Percentiles rank a stretch among this genome's conserved stretches.
phyloP scores from a whole-genome alignment of 768 basidiomycete genomes.

The Boletus subcaerulescens region DNA sequence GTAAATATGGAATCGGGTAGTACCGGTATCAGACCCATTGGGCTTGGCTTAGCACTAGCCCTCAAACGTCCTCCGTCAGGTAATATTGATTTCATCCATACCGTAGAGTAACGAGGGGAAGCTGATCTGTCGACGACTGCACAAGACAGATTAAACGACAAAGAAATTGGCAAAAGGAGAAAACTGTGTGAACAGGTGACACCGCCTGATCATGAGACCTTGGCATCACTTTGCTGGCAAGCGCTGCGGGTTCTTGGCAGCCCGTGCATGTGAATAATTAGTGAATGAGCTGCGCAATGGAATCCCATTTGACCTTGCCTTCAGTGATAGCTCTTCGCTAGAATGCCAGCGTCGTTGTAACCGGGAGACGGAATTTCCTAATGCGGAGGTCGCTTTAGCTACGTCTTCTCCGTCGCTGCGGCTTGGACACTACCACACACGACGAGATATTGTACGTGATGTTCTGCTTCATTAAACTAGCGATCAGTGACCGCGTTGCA shows the following conservation, averaged over 20 bases:
- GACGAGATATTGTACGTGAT: conserved; percentile 10
- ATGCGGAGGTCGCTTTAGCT: conserved; percentile 1
- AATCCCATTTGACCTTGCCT: no score
- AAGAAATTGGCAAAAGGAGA: background rate
- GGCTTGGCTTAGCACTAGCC: no score
- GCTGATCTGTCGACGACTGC: no score
- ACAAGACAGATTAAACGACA: no score
- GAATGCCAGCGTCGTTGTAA: no score
- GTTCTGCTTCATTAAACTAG: background rate
- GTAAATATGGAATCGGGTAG: no score
- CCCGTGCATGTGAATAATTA: background rate
- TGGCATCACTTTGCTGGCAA: conserved; percentile 2
- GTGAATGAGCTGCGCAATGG: no score
- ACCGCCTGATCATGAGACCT: background rate
- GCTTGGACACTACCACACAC: conserved; percentile 2
- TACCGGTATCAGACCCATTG: no score
- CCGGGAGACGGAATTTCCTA: conserved; percentile 9
- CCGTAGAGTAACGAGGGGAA: no score
- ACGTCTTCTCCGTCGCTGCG: background rate
- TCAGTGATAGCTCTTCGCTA: background rate
- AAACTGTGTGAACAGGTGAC: background rate
- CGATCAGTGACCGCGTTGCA: background rate
- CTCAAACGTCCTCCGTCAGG: no score
- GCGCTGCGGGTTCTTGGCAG: background rate
- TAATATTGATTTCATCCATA: no score